Percentiles rank a stretch among this genome's conserved stretches.
phyloP scores from a whole-genome alignment of 495 filamentous ascomycete species.

The Aspergillus egyptiacus region DNA sequence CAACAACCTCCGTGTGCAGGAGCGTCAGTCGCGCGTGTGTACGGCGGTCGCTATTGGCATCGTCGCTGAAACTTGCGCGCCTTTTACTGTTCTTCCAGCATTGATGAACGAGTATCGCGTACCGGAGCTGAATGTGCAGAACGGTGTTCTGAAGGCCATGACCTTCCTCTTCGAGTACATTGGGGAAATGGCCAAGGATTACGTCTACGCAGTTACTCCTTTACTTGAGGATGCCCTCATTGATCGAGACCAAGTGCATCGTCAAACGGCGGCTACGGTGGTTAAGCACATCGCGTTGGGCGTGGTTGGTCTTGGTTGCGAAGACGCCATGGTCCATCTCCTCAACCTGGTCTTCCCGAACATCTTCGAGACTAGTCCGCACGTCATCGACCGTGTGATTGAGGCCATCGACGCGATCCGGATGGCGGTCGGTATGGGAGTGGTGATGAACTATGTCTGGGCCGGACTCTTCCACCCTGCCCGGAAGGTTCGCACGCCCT shows the following conservation, averaged over 20 bases:
- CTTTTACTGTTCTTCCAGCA: slow-evolving; percentile 97
- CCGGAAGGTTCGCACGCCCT: slow-evolving; percentile 84
- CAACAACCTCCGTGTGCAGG: slow-evolving; percentile 94
- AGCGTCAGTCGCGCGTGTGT: slow-evolving; percentile 96
- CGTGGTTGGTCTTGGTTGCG: slow-evolving; percentile 93
- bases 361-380: slow-evolving; percentile 94
- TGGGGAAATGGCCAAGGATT: slow-evolving; percentile 99
- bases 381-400: slow-evolving; percentile 96
- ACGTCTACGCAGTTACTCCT: slow-evolving; percentile 97
- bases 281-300: slow-evolving; percentile 97
- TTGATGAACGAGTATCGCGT: slow-evolving; percentile 99
- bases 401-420: slow-evolving; percentile 96
- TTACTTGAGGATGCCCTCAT: slow-evolving; percentile 95
- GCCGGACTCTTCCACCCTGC: slow-evolving; percentile 96
- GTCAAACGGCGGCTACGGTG: slow-evolving; percentile 91
- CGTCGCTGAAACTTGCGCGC: slow-evolving; percentile 99
- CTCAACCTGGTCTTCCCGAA: slow-evolving; percentile 96
- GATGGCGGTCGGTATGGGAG: slow-evolving; percentile 84
- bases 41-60: slow-evolving; percentile 99
- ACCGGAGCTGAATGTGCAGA: slow-evolving; percentile 97
- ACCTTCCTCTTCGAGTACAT: slow-evolving; percentile 99
- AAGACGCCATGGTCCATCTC: slow-evolving; percentile 97
- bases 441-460: slow-evolving; percentile 96
- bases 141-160: slow-evolving; percentile 94
- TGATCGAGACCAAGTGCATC: slow-evolving; percentile 96